Base-by-base conservation (phyloP, 768 basidiomycete genomes). In the Termitomyces sp. region DNA sequence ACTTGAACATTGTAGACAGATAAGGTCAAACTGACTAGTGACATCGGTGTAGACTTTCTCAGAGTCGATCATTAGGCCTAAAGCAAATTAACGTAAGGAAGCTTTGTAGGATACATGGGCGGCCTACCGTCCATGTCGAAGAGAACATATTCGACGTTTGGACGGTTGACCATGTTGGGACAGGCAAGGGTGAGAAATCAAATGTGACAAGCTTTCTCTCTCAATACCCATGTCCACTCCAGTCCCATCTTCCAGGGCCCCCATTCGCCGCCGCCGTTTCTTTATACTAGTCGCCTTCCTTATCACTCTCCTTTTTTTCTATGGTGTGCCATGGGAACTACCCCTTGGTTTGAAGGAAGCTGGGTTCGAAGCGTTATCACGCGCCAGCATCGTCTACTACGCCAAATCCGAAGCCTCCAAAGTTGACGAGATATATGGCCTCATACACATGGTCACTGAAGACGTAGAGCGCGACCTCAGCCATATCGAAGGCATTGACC, bases 1-100 rank as follows among this genome's bases (percentile, higher is more conserved):
- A 39, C 47, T 8, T 59, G 16, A 29, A 31, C 12, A 32, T 48
- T 3, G 10, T 13, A 9, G 49, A 26, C 46, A 14, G 13, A 18
- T 24, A 20, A 52, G 63, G 41, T 44, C 47, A 56, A 49, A 74
- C 79, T 69, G 65, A 92, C 90, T 92, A 42, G 89, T 90, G 22
- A 90, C 88, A 64, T 83, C 75, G 41, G 88, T 88, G 69, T 91
- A 92, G 31, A 93, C 78, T 53, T 73, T 74, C 66, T 92, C 90
- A 4, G 89, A 86, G 69, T 91, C 86, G 62, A 92, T 85, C 75
- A 91, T 77, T 32, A 90, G 70, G 42, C 89, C 87, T 89, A 8
- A 12, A 41, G 29, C 12, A 65, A 22, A 39, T 47, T 56, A 51
- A 42, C 53, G 12, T n/a, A 31, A 27, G 4, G 14, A 29, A 4